Evolutionary conservation across 495 filamentous ascomycete genomes (phyloP).

Genomic region (Neurospora sp.): DNA sequence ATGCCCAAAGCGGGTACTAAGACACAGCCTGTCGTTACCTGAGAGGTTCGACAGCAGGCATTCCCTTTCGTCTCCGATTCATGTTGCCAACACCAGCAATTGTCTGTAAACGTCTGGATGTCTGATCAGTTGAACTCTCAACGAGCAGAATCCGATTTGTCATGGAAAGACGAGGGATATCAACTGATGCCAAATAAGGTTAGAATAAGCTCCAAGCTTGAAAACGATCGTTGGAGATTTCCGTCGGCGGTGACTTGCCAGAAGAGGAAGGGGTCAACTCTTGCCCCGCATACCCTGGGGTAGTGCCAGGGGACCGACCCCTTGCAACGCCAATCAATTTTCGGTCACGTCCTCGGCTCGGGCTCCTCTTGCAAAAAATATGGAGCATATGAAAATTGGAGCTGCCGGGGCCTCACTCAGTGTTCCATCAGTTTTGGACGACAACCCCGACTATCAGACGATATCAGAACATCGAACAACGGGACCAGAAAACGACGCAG

Average conservation of each 20-base stretch:
- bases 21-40: neutral
- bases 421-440: neutral
- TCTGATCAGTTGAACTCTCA: neutral
- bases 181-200: neutral
- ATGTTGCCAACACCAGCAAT: neutral
- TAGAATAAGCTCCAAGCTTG: neutral
- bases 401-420: neutral
- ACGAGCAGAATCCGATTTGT: neutral
- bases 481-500: neutral
- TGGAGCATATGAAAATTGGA: constrained; percentile 24
- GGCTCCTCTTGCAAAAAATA: constrained; percentile 10
- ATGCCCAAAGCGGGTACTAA: neutral
- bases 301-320: constrained; percentile 9
- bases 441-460: neutral
- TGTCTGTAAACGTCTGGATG: neutral
- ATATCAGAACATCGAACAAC: neutral
- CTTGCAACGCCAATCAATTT: constrained; percentile 2
- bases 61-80: neutral
- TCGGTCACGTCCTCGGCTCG: constrained; percentile 15
- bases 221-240: neutral
- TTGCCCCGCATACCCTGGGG: constrained; percentile 12
- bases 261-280: constrained; percentile 10
- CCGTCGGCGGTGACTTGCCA: constrained; percentile 15
- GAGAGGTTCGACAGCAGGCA: neutral
- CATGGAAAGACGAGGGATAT: neutral